Conservation (phyloP, 306 rosid genomes). For the Astragalus glycyphyllos region DNA sequence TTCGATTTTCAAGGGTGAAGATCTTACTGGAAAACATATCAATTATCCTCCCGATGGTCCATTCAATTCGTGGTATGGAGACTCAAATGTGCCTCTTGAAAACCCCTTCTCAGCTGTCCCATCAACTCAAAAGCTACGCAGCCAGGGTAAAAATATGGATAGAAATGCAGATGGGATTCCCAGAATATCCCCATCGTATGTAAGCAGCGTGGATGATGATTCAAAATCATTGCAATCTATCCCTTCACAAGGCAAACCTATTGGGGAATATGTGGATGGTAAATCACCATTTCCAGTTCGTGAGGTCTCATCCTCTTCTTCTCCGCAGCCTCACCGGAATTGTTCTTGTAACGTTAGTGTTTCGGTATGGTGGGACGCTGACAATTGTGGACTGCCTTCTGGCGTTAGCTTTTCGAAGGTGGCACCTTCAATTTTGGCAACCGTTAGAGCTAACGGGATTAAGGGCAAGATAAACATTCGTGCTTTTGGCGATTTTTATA, state of each 20-base stretch:
- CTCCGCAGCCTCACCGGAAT: no score
- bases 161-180: neutral
- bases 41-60: conserved; percentile 88
- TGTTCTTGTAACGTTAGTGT: no score
- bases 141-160: conserved; percentile 34
- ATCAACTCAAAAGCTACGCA: conserved; percentile 41
- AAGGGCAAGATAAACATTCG: no score
- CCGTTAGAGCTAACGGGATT: no score
- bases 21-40: conserved; percentile 63
- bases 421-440: no score
- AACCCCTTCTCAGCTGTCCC: conserved; percentile 54
- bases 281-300: conserved; percentile 35
- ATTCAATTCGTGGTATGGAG: conserved; percentile 80
- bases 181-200: neutral
- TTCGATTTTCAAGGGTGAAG: conserved; percentile 29
- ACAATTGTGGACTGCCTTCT: no score
- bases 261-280: neutral
- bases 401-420: no score
- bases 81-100: conserved; percentile 62
- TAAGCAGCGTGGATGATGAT: conserved; percentile 30
- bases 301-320: neutral
- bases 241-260: conserved; percentile 35
- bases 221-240: conserved; percentile 41
- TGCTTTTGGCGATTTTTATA: no score
- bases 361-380: no score